These are phyloP conservation scores for Cadophora gregata DNA, from an alignment of 2,329 filamentous ascomycete genomes.

Conservation along the genomic window DNA sequence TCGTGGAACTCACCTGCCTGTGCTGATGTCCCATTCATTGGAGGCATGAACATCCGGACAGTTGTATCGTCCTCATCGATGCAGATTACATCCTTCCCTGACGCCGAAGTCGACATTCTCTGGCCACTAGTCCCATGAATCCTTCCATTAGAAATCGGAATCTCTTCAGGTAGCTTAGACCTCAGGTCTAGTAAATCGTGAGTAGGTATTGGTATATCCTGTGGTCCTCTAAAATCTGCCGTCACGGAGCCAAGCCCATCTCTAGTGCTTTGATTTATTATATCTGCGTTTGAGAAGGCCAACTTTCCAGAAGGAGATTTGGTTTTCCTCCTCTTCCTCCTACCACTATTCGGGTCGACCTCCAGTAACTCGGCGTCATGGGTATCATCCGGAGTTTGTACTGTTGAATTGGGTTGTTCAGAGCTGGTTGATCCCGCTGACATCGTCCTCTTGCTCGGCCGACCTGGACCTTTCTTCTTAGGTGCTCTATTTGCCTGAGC, in stretches of 20 bases:
- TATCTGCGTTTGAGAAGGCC: neutral
- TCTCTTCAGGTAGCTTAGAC: neutral
- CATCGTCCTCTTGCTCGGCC: conserved; percentile 17
- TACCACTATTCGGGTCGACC: conserved; percentile 42
- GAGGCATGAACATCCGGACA: neutral
- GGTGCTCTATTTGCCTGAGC: neutral
- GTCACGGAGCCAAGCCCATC: too few species aligned
- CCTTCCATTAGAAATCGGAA: neutral
- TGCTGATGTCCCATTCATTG: neutral
- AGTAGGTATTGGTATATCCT: neutral
- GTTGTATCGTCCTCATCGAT: neutral
- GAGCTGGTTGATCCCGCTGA: neutral
- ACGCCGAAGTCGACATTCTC: neutral
- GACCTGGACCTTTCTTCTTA: neutral
- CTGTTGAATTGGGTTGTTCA: neutral
- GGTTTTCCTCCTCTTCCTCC: conserved; percentile 54
- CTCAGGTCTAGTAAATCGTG: neutral
- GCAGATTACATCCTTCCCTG: neutral
- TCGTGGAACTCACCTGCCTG: too few species aligned
- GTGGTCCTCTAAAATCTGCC: neutral
- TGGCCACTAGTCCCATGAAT: neutral
- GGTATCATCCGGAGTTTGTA: neutral
- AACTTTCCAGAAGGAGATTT: conserved; percentile 39
- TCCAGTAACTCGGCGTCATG: conserved; percentile 38
- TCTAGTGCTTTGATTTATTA: neutral